Evolutionary conservation across 192 early-diverging fungal genomes (phyloP), one percentile per base, ranked within the genome.

Genomic region (Gonapodya prolifera): DNA sequence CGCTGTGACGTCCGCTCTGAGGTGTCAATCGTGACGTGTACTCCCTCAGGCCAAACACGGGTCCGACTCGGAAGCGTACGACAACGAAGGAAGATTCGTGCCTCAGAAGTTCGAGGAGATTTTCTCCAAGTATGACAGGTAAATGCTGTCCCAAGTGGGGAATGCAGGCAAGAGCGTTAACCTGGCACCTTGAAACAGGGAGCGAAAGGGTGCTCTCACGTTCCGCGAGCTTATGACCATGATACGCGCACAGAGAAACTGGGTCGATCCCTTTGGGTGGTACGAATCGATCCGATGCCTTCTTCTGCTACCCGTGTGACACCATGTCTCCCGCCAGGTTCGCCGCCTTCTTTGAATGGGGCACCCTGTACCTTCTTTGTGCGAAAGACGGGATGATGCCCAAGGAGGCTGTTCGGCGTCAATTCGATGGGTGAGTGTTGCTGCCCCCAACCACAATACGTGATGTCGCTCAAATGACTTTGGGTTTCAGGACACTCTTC

Each of bases 101-200:
- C 85, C 87, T 0, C 80, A 87, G 80, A 79, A 80, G 34, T 89
- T 89, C 71, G 87, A 89, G 78, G 83, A 86, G n/a, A 78, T 88
- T 30, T 86, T 81, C 35, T 33, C 80, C 23, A 83, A 83, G 61
- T 85, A 82, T 75, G 83, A 82, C 79, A 16, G 8, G 45, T 61
- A 23, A 61, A 23, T 61, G 45, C 8, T 23, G 45, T 61, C 23
- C 8, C 8, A 61, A 23, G 8, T 61, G 8, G 8, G 8, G 45
- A 61, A 61, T 61, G 45, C 8, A 8, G 45, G 45, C 8, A 61
- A 8, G 23, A 23, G 45, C 23, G 45, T 8, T 61, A 61, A 61
- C 45, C 45, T 61, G n/a, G n/a, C 45, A 61, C 45, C 45, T 61
- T 23, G 23, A 8, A 23, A 16, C 45, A 73, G 70, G 0, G 71